Evolutionary conservation across 2,329 filamentous ascomycete species (phyloP).

Genomic region (Colletotrichum costaricense): DNA sequence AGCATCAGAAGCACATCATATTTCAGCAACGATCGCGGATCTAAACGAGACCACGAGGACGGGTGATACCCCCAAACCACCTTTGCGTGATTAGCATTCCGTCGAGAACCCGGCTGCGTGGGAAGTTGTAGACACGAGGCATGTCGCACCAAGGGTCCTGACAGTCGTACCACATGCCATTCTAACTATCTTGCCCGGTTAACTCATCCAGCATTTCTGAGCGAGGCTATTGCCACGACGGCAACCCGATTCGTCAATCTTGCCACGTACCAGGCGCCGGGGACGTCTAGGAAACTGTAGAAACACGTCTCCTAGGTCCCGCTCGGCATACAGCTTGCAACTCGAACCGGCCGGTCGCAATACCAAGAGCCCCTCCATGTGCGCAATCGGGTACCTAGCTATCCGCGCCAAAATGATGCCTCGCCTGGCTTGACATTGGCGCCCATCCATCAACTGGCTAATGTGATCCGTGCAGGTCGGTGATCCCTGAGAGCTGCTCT

Average conservation of each 20-base stretch:
- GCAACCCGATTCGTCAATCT: conserved; percentile 4
- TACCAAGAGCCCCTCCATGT: not conserved
- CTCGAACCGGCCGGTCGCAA: conserved; percentile 15
- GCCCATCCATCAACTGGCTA: conserved; percentile 1
- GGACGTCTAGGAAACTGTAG: conserved; percentile 5
- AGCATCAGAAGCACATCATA: not conserved
- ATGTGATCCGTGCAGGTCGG: conserved; percentile 13
- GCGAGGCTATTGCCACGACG: not conserved
- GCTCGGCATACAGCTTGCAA: not conserved
- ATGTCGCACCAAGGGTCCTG: not conserved
- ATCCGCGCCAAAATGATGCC: not conserved
- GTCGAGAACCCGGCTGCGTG: not conserved
- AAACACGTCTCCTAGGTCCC: not conserved
- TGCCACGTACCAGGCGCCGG: not conserved
- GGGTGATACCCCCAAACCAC: not conserved
- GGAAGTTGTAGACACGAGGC: not conserved
- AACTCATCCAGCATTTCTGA: conserved; percentile 4
- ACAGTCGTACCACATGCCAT: conserved; percentile 5
- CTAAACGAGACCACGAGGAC: not conserved
- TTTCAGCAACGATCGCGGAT: not conserved
- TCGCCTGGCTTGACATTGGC: not conserved
- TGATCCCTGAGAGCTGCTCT: conserved; percentile 3
- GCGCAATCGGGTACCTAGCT: not conserved
- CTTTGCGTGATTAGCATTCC: not conserved
- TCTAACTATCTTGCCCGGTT: not conserved